Base-by-base conservation (phyloP, 768 basidiomycete genomes). In the Auriculariales sp. region DNA sequence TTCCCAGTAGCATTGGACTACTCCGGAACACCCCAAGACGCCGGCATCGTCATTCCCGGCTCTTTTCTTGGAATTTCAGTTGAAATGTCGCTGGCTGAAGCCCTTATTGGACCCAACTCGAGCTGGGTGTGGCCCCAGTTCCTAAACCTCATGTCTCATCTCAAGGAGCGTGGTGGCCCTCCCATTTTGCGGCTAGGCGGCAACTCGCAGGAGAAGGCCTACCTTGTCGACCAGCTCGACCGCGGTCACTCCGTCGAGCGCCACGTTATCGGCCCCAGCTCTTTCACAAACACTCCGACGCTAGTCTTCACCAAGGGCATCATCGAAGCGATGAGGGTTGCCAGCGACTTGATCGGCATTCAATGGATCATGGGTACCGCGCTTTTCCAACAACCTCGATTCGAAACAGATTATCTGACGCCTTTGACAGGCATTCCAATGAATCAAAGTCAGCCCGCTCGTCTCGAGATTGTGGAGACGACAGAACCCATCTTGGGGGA, bases 141-240 rank as follows among this genome's bases (percentile, higher is more conserved):
- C 65, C 72, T 88, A n/a, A 89, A 90, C 59, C 68, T 88, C 28
- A 76, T 91, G 70, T 70, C 76, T 3, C 82, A 83, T 54, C 66
- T 91, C n/a, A 69, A 68, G 45, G 68, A 75, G 55, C 72, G 87
- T 25, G 73, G 75, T 3, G 84, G 84, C 2, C 57, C 62, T 1
- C 75, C 85, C 5, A 63, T 71, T 11, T 63, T 88, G n/a, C 76
- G 86, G 47, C 68, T 89, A 1, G 86, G 87, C 24, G 86, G 86
- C 42, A 89, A 89, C 62, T 79, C 81, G 0, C 87, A 89, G 59
- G 87, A 91, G 39, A 44, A 44, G 39, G 39, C 39, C 14, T 4
- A 44, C 22, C 12, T 44, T 10, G 39, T 44, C 39, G 39, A 44
- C 22, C 10, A 19, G 12, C 39, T 44, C 39, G 22, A 19, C 14